Percentiles rank a stretch among this genome's conserved stretches.
phyloP scores from a whole-genome alignment of 2,329 filamentous ascomycete species.

The Aspergillus calidoustus region DNA sequence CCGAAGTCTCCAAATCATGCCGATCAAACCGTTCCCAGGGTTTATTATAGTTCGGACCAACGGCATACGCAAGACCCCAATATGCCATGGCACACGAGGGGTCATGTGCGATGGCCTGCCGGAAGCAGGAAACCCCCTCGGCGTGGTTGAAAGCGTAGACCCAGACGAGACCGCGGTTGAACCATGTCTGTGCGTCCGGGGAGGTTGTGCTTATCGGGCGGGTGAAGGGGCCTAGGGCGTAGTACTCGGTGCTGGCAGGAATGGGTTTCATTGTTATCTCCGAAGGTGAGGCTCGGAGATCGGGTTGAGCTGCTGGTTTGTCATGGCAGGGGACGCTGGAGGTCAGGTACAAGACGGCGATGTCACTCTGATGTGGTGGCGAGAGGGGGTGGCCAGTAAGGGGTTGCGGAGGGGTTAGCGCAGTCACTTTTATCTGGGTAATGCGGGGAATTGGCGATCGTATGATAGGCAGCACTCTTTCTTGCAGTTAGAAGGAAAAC shows the following conservation, averaged over 20 bases:
- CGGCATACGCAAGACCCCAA: slow-evolving; percentile 61
- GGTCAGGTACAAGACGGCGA: not conserved
- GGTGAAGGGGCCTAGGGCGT: slow-evolving; percentile 39
- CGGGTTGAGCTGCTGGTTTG: too few relatives aligned
- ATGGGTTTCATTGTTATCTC: not conserved
- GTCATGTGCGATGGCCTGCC: slow-evolving; percentile 41
- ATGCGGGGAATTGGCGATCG: too few relatives aligned
- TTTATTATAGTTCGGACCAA: slow-evolving; percentile 81
- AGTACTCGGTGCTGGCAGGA: slow-evolving; percentile 21
- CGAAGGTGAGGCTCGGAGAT: too few relatives aligned
- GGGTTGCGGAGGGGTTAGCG: not conserved
- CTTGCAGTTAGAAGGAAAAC: too few relatives aligned
- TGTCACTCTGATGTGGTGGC: not conserved
- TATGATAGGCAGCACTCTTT: too few relatives aligned
- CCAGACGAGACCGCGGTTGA: slow-evolving; percentile 41
- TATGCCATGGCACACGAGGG: slow-evolving; percentile 44
- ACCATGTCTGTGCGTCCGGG: slow-evolving; percentile 39
- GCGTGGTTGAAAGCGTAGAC: slow-evolving; percentile 47
- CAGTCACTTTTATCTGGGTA: not conserved
- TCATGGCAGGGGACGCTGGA: not conserved
- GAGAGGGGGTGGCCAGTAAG: not conserved
- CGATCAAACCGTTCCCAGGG: slow-evolving; percentile 74
- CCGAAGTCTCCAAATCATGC: slow-evolving; percentile 57
- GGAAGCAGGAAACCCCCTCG: slow-evolving; percentile 43
- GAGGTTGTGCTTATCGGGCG: slow-evolving; percentile 35